phyloP scores from a whole-genome alignment of 1,284 basidiomycete genomes.

The Cutaneotrichosporon mucoides region DNA sequence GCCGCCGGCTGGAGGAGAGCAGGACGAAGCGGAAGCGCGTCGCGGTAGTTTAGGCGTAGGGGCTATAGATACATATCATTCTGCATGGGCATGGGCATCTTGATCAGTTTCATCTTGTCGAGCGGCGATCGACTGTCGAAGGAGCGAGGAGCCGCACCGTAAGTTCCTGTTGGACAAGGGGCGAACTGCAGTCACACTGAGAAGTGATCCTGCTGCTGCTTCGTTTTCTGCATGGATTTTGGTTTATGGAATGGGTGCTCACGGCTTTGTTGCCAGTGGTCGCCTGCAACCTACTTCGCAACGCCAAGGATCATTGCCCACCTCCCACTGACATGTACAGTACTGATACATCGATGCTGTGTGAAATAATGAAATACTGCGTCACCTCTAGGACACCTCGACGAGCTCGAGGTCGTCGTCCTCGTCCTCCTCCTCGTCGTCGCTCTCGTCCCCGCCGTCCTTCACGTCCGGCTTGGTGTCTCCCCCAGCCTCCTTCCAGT shows the following conservation, averaged over 20 bases:
- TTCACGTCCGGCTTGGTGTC: conserved; percentile 5
- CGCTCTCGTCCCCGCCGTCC: neutral
- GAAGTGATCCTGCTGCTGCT: too few relatives aligned
- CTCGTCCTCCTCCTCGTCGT: conserved; percentile 19
- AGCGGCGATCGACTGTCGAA: too few relatives aligned
- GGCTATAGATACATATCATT: conserved; percentile 2
- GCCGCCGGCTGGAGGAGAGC: conserved; percentile 62
- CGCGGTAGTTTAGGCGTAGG: conserved; percentile 20
- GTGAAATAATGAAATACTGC: neutral
- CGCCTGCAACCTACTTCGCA: too few relatives aligned
- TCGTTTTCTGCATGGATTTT: too few relatives aligned
- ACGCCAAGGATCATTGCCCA: too few relatives aligned
- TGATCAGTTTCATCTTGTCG: too few relatives aligned
- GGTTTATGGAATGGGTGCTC: too few relatives aligned
- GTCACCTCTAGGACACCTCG: conserved; percentile 3
- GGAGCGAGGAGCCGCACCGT: too few relatives aligned
- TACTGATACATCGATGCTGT: neutral
- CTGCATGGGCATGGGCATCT: neutral
- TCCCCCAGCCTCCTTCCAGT: conserved; percentile 24
- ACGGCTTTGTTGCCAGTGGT: too few relatives aligned
- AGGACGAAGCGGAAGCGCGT: conserved; percentile 57
- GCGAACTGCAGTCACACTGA: too few relatives aligned
- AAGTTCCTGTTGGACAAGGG: too few relatives aligned
- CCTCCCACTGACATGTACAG: neutral
- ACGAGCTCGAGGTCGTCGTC: conserved; percentile 29